These are phyloP conservation scores for Lyophyllum semitale DNA, from an alignment of 768 basidiomycete species.

Conservation along the genomic window DNA sequence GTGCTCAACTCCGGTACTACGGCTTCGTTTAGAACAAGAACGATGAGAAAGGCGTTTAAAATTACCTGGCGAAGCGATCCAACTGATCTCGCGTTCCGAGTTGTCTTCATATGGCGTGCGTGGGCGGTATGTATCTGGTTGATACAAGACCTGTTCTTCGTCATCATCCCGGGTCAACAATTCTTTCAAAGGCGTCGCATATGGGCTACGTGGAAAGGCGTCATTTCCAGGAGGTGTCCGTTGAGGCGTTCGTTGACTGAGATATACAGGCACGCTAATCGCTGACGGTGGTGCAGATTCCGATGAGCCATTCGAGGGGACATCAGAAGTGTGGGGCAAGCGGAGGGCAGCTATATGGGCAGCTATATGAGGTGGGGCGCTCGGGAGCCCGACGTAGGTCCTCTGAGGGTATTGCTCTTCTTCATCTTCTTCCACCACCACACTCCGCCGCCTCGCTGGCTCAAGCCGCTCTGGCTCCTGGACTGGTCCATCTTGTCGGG, in stretches of 20 bases:
- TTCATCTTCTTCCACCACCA: conserved; percentile 72
- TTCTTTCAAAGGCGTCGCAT: conserved; percentile 71
- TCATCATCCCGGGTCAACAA: conserved; percentile 60
- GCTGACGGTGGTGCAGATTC: conserved; percentile 42
- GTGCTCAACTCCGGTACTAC: conserved; percentile 54
- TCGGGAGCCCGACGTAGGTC: conserved; percentile 41
- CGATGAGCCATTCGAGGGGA: conserved; percentile 48
- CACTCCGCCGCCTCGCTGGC: conserved; percentile 54
- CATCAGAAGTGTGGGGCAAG: conserved; percentile 52
- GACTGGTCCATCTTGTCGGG: conserved; percentile 14
- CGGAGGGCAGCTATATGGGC: conserved; percentile 32
- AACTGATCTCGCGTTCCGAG: conserved; percentile 67
- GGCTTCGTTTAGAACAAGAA: conserved; percentile 10
- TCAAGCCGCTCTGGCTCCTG: conserved; percentile 40
- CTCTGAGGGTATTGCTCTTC: conserved; percentile 50
- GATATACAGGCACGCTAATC: conserved; percentile 54
- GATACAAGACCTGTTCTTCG: conserved; percentile 69
- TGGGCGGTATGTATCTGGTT: conserved; percentile 52
- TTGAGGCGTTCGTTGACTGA: conserved; percentile 42
- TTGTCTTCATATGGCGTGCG: conserved; percentile 51
- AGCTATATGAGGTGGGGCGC: conserved; percentile 42
- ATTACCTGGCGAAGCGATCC: conserved; percentile 76
- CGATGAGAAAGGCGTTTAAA: conserved; percentile 13
- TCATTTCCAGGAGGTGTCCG: conserved; percentile 59
- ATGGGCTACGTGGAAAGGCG: conserved; percentile 67